A percentile compares a stretch with the other conserved stretches of the same genome.
Evolutionary conservation across 768 basidiomycete species (phyloP).

Genomic region (Pulveroboletus sp.): DNA sequence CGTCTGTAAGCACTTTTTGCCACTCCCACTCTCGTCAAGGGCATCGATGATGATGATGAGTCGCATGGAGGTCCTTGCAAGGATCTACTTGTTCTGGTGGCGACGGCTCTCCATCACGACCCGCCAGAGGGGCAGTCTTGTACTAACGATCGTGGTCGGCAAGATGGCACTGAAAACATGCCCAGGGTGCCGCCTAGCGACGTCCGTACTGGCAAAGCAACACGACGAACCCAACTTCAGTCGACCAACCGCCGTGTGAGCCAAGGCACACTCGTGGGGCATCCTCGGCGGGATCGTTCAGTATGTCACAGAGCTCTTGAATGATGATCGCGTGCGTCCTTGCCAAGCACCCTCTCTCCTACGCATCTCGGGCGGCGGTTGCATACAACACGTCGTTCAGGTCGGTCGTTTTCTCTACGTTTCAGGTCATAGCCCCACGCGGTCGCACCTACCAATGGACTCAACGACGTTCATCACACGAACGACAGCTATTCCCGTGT

Average conservation of each 20-base stretch:
- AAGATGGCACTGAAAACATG: background rate
- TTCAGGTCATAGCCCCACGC: background rate
- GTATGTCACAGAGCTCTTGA: background rate
- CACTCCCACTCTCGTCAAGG: slow-evolving; percentile 23
- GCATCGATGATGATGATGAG: slow-evolving; percentile 30
- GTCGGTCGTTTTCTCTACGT: background rate
- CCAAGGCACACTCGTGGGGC: slow-evolving; percentile 9
- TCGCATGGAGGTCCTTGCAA: slow-evolving; percentile 12
- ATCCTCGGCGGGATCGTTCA: background rate
- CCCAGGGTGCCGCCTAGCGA: background rate
- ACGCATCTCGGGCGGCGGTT: slow-evolving; percentile 6
- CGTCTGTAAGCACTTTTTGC: background rate
- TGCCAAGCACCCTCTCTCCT: slow-evolving; percentile 2
- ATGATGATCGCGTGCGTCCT: background rate
- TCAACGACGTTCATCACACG: background rate
- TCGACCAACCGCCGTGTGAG: slow-evolving; percentile 4
- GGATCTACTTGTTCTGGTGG: slow-evolving; percentile 19
- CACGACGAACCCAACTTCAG: slow-evolving; percentile 21
- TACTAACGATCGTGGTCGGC: slow-evolving; percentile 18
- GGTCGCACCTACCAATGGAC: background rate
- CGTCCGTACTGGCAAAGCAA: slow-evolving; percentile 12
- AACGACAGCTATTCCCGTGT: background rate
- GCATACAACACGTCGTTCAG: slow-evolving; percentile 8
- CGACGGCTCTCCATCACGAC: slow-evolving; percentile 1
- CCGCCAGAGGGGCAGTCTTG: slow-evolving; percentile 3